phyloP scores from a whole-genome alignment of 345 rosid species.

The Murraya paniculata region DNA sequence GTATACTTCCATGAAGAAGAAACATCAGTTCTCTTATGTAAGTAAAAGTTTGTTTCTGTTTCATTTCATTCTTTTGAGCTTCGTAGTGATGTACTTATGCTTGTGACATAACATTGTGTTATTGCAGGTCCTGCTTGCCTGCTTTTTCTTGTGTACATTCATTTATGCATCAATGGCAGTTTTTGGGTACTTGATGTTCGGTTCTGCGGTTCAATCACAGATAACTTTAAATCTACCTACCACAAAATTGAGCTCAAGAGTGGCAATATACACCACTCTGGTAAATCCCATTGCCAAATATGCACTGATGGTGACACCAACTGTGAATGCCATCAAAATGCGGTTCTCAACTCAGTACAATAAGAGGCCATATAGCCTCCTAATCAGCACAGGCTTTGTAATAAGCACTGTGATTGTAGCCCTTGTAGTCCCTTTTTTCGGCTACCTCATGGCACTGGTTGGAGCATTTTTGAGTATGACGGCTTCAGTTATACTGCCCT shows the following conservation, averaged over 20 bases:
- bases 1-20: constrained; percentile 76
- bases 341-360: constrained; percentile 26
- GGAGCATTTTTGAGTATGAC: constrained; percentile 60
- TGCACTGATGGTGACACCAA: constrained; percentile 58
- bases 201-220: constrained; percentile 45
- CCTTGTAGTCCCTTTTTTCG: constrained; percentile 46
- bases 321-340: constrained; percentile 36
- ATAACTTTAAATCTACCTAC: constrained; percentile 58
- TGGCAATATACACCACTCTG: constrained; percentile 69
- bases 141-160: constrained; percentile 49
- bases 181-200: constrained; percentile 63
- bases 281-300: constrained; percentile 59
- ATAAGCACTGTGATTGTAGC: constrained; percentile 49
- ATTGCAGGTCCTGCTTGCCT: constrained; percentile 48
- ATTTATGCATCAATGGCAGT: constrained; percentile 52
- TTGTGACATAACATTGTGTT: not conserved
- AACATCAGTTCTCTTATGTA: constrained; percentile 75
- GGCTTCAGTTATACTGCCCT: constrained; percentile 48
- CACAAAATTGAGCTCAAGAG: constrained; percentile 38
- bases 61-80: not conserved
- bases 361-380: constrained; percentile 21
- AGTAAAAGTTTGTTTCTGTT: constrained; percentile 21
- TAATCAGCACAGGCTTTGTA: constrained; percentile 43
- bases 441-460: constrained; percentile 51
- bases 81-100: not conserved